phyloP scores from a whole-genome alignment of 148 eudicot genomes.

The Drosera capensis region DNA sequence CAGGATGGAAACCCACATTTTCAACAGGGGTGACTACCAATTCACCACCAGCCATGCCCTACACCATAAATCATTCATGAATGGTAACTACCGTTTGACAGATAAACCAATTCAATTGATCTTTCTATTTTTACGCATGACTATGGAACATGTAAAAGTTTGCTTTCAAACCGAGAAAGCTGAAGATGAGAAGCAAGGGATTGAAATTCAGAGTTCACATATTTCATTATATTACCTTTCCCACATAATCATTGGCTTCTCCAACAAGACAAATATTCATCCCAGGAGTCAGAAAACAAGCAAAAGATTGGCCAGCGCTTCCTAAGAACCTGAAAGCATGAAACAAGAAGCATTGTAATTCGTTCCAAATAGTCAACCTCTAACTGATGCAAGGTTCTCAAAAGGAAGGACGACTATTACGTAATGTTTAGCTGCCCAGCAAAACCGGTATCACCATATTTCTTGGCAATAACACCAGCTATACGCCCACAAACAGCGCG shows the following conservation, averaged over 20 bases:
- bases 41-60: slow-evolving; percentile 99
- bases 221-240: slow-evolving; percentile 45
- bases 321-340: slow-evolving; percentile 54
- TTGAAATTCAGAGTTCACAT: background rate
- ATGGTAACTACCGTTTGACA: background rate
- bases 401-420: slow-evolving; percentile 22
- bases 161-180: background rate
- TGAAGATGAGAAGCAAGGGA: background rate
- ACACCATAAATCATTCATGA: background rate
- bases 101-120: background rate
- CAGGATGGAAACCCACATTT: slow-evolving; percentile 76
- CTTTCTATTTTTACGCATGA: background rate
- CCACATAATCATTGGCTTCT: slow-evolving; percentile 97
- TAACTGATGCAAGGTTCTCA: background rate
- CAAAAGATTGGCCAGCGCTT: slow-evolving; percentile 98
- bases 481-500: slow-evolving; percentile 97
- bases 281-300: slow-evolving; percentile 88
- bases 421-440: slow-evolving; percentile 95
- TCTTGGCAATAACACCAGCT: slow-evolving; percentile 91
- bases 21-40: slow-evolving; percentile 79
- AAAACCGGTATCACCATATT: slow-evolving; percentile 96
- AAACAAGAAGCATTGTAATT: background rate
- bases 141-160: background rate
- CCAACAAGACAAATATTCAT: slow-evolving; percentile 91
- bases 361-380: too few relatives aligned